Percentiles rank a stretch among this genome's conserved stretches.
phyloP scores from a whole-genome alignment of 2,329 filamentous ascomycete genomes.

The Scytalidium sp. region DNA sequence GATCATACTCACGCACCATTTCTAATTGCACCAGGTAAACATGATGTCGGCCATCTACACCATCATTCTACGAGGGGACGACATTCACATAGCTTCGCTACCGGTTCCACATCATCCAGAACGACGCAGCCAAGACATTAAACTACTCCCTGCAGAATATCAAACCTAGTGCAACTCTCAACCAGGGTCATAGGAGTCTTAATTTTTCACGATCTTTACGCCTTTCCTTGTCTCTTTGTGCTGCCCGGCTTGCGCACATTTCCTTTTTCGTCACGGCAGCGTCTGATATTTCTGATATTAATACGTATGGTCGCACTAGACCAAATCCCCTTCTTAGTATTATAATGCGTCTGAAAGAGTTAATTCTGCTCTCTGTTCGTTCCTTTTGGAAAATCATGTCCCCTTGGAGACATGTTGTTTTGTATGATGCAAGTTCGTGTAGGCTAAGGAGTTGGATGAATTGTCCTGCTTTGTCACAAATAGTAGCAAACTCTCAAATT shows the following conservation, averaged over 20 bases:
- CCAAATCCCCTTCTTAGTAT: background rate
- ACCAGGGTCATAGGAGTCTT: background rate
- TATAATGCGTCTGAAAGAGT: background rate
- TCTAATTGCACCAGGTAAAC: conserved; percentile 55
- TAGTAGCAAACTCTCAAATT: background rate
- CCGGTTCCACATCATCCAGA: background rate
- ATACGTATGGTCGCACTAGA: background rate
- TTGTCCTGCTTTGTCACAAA: background rate
- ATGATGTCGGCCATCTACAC: conserved; percentile 64
- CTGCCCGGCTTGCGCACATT: background rate
- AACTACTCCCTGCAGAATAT: background rate
- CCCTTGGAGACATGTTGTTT: background rate
- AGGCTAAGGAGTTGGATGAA: background rate
- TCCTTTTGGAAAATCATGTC: background rate
- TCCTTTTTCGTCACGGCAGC: background rate
- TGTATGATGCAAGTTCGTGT: background rate
- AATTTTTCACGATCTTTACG: background rate
- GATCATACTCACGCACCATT: no score
- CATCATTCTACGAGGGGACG: conserved; percentile 45
- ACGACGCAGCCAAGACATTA: background rate
- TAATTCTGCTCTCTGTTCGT: background rate
- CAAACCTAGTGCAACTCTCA: background rate
- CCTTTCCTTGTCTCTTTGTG: background rate
- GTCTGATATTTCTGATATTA: background rate
- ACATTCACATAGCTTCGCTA: conserved; percentile 18